Base-by-base conservation (phyloP, 306 rosid genomes). In the Rosa rugosa region DNA sequence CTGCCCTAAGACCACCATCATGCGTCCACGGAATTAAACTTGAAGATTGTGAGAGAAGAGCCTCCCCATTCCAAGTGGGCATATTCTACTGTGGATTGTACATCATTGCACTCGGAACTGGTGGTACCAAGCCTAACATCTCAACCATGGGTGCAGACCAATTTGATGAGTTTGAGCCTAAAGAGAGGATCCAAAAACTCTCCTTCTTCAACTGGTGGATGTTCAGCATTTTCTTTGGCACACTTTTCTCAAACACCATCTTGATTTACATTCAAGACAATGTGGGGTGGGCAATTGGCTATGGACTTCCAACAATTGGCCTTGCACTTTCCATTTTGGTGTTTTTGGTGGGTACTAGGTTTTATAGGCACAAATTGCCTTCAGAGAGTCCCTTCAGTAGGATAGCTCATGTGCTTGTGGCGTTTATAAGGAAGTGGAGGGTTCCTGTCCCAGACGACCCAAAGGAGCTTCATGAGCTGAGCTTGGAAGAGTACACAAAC, bases 91-190 rank as follows among this genome's bases (percentile, higher is more conserved):
- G 79, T 74, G 97, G 96, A 17, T 62, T 92, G 42, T 92, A 92
- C 83, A 85, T 76, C 20, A 82, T 90, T 45, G 97, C 96, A 71
- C 1, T 82, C 31, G 98, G 97, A 79, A 89, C 93, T 8, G 97
- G 93, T 0, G 98, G 98, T 6, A 94, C 97, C 73, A 94, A 92
- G 76, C 89, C 98, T 79, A 92, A 92, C 88, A 88, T 94, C 71
- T 90, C 97, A 11, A 92, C 98, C 31, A 90, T 94, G 93, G 97
- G 97, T 6, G 98, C 98, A 0, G 96, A 94, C 69, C 98, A 92
- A 72, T 92, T 94, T 71, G 98, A 94, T 49, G 92, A 89, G 41
- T 90, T 84, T 40, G 94, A 92, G 44, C 90, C 91, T 0, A 90
- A 88, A 20, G 97, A 92, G 77, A 89, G 78, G 81, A 18, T 22